Base-by-base conservation (phyloP, 192 early-diverging fungal species). In the Lobosporangium transversale region DNA sequence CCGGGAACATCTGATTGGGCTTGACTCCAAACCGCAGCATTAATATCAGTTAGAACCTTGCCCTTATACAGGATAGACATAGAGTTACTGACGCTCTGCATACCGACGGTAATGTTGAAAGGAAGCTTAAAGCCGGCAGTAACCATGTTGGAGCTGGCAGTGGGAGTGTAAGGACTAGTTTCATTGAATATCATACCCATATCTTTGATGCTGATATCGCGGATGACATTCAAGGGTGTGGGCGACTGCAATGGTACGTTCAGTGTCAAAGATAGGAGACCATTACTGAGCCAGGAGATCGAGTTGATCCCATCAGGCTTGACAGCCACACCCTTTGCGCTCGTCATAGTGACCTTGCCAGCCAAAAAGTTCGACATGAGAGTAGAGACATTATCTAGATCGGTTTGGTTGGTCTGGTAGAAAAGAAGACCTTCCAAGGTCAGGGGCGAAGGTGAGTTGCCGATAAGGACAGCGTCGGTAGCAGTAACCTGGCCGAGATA, bases 81-180 rank as follows among this genome's bases (percentile, higher is more conserved):
- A 29, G 79, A 70, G 51, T 86, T 81, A 40, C 80, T 68, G 20
- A 86, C 83, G 49, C 82, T 66, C 45, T 78, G 75, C 68, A 90
- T 85, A 14, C 71, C 80, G 37, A 89, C 62, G 42, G 83, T 73
- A 51, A 90, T 89, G 56, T 84, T 84, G 59, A 90, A 90, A 8
- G 89, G 89, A 23, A 90, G 71, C 21, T 74, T 63, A 74, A 85
- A 85, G 10, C 70, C 68, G 4, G 85, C 85, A 7, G 62, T 70
- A 18, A 89, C 80, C 18, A 50, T 45, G 50, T 76, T 66, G 32
- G 85, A 81, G 51, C 57, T 54, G 7, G 81, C 66, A 21, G 62
- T 54, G 32, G 88, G 88, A 24, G 54, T 29, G 42, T 84, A 89
- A n/a, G 85, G 80, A 42, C 36, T 69, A 0, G 59, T 15, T 9